Evolutionary conservation across 352 stramenopile genomes (phyloP), one percentile per base, ranked within the genome.

Genomic region (Phytophthora pini): DNA sequence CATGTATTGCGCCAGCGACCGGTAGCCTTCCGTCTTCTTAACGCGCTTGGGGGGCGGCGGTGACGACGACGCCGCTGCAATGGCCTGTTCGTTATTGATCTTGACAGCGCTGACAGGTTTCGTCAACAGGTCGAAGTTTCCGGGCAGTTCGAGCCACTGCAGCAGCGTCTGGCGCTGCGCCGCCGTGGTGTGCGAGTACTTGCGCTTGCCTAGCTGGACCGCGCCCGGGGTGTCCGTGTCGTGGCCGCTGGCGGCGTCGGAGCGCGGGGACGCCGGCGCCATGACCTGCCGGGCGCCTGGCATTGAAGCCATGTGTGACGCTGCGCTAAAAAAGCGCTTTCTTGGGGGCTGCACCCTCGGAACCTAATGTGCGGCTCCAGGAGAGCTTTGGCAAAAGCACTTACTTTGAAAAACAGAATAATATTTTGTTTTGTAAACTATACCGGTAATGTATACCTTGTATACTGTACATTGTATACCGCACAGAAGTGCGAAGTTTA

Each of bases 21-120:
- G 76, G 49, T 84, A 89, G 17, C 77, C 80, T 46, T 89, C 76
- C 15, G 60, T 75, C 54, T 87, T 87, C 56, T 82, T 82, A 32
- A 77, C 32, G 17, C 62, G 64, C 54, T 79, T 84, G 46, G 61
- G 67, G 11, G 45, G 36, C 0, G 50, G 46, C 36, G 29, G 44
- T 41, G 44, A 60, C 29, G 29, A 53, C 22, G 22, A 61, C 22
- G 20, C 38, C 17, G 27, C 49, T 5, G 36, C 47, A 17, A 26
- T 44, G 11, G 12, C 31, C 13, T 43, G 38, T 43, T 43, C 22
- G 1, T 55, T 45, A 17, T 20, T 52, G 45, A 22, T 38, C 46
- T 12, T 46, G 2, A 36, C 31, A 51, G 22, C 43, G 17, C 58
- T 54, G 9, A 52, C 46, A 22, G 63, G 68, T 34, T 49, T 70